phyloP scores from a whole-genome alignment of 106 monocot species.

The Apostasia shenzhenica region DNA sequence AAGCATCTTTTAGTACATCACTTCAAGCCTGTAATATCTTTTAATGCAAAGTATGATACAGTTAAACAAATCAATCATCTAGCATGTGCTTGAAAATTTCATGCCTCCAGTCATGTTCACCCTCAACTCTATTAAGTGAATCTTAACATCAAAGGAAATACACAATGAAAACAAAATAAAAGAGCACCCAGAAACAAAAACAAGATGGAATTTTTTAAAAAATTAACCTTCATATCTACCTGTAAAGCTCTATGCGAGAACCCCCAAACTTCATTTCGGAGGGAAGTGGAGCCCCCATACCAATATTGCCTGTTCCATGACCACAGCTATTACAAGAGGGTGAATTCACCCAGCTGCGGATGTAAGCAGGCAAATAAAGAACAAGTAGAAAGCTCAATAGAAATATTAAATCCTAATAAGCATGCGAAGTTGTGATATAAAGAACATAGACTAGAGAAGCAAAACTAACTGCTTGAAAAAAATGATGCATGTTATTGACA shows the following conservation, averaged over 20 bases:
- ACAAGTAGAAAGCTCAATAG: not conserved
- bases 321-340: conserved; percentile 73
- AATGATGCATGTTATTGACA: too few relatives aligned
- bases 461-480: too few relatives aligned
- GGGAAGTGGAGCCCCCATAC: conserved; percentile 67
- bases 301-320: conserved; percentile 41
- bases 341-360: conserved; percentile 80
- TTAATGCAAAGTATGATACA: too few relatives aligned
- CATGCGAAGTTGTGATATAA: too few relatives aligned
- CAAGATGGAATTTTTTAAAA: not conserved
- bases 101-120: not conserved
- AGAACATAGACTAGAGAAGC: too few relatives aligned
- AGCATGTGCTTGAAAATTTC: not conserved
- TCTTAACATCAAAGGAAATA: not conserved
- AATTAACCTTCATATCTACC: conserved; percentile 24
- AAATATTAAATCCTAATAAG: too few relatives aligned
- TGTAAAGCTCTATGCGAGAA: conserved; percentile 68
- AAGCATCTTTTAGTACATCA: too few relatives aligned
- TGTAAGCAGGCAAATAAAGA: not conserved
- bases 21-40: too few relatives aligned
- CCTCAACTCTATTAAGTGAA: too few relatives aligned
- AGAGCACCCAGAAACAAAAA: not conserved
- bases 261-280: conserved; percentile 50
- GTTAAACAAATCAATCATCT: not conserved
- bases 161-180: not conserved